These are phyloP conservation scores for Ambrosiella xylebori DNA, from an alignment of 2,329 filamentous ascomycete genomes.

Conservation along the genomic window DNA sequence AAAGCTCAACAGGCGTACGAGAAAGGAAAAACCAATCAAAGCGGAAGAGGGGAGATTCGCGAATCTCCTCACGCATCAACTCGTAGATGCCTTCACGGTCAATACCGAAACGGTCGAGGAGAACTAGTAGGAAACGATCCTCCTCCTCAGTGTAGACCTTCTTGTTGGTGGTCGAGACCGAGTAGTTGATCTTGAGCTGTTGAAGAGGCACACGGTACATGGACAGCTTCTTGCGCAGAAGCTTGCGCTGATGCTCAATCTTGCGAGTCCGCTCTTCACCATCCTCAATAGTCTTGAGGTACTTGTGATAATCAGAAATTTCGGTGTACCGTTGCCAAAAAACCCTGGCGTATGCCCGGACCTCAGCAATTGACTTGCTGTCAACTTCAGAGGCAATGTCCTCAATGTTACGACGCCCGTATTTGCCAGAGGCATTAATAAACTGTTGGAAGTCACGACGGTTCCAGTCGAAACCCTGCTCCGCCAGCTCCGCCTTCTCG, in stretches of 20 bases:
- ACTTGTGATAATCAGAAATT: constrained; percentile 75
- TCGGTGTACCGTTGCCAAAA: constrained; percentile 95
- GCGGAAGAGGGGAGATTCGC: constrained; percentile 82
- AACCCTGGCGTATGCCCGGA: constrained; percentile 80
- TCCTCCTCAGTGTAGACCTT: constrained; percentile 99
- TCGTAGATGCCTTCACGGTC: constrained; percentile 85
- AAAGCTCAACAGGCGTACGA: constrained; percentile 80
- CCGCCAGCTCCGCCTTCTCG: constrained; percentile 66
- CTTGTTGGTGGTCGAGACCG: constrained; percentile 97
- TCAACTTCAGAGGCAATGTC: constrained; percentile 80
- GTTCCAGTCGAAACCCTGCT: constrained; percentile 92
- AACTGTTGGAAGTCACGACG: constrained; percentile 97
- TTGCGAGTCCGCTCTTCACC: constrained; percentile 81
- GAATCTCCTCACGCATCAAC: constrained; percentile 90
- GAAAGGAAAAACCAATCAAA: constrained; percentile 99
- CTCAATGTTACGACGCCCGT: constrained; percentile 71
- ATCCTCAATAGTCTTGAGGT: constrained; percentile 75
- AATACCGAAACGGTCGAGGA: constrained; percentile 81
- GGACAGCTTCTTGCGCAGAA: constrained; percentile 86
- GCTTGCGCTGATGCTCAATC: constrained; percentile 80
- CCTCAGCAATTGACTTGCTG: constrained; percentile 69
- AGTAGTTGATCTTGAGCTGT: constrained; percentile 97
- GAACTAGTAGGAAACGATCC: constrained; percentile 83
- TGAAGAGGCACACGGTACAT: constrained; percentile 95
- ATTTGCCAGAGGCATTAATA: constrained; percentile 84